phyloP scores from a whole-genome alignment of 2,329 filamentous ascomycete genomes.

The Pseudogymnoascus sp. region DNA sequence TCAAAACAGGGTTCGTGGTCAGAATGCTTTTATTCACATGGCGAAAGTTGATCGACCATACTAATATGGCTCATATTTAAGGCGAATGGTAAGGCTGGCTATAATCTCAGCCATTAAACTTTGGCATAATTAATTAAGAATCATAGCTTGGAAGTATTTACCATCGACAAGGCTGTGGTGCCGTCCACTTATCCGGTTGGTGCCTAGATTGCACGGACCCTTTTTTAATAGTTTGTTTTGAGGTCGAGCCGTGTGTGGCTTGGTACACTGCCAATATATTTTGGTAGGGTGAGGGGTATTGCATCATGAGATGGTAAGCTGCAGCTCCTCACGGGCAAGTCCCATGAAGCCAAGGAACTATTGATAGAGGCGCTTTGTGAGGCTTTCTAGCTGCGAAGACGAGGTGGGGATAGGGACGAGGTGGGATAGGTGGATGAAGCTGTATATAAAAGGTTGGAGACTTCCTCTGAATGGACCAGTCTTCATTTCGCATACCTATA shows the following conservation, averaged over 20 bases:
- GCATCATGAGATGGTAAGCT: neutral
- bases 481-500: neutral
- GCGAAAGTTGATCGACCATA: neutral
- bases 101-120: neutral
- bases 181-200: neutral
- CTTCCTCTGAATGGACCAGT: neutral
- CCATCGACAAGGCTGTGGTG: neutral
- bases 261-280: neutral
- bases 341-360: neutral
- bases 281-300: neutral
- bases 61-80: neutral
- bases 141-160: neutral
- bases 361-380: neutral
- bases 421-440: too few species aligned
- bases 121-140: neutral
- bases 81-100: neutral
- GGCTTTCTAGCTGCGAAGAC: neutral
- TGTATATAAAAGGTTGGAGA: neutral
- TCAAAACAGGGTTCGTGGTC: neutral
- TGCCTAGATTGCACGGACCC: slow-evolving; percentile 1
- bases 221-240: neutral
- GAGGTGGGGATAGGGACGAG: neutral
- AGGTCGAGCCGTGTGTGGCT: neutral
- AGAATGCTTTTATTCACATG: neutral
- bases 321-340: neutral